A percentile compares a stretch with the other conserved stretches of the same genome.
Conservation (phyloP, 176 grass and related monocot genomes). For the Oryza rufipogon region DNA sequence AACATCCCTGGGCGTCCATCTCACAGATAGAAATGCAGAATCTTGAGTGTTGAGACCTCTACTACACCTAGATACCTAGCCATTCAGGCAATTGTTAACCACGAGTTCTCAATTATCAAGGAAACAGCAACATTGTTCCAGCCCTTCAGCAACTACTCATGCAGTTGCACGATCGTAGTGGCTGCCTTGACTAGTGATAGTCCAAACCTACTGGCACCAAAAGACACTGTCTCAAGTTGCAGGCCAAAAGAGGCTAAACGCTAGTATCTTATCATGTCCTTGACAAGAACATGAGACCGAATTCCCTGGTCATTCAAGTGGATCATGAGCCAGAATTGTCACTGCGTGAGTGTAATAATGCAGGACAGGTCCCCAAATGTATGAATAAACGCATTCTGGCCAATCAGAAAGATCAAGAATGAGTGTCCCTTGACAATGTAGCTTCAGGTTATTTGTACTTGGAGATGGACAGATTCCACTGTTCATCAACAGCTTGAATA, state of each 20-base stretch:
- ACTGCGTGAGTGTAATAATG: constrained; percentile 34
- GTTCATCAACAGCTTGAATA: background rate
- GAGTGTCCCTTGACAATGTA: constrained; percentile 26
- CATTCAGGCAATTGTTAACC: background rate
- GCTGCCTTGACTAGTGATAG: background rate
- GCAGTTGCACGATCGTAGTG: constrained; percentile 7
- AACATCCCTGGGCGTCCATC: background rate
- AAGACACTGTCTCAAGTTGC: constrained; percentile 8
- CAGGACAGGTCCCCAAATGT: constrained; percentile 11
- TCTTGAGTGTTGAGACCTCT: background rate
- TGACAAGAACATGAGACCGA: constrained; percentile 42
- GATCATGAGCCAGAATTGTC: constrained; percentile 20
- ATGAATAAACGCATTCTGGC: background rate
- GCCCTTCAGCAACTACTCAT: background rate
- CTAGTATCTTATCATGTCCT: constrained; percentile 19
- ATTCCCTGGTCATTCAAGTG: constrained; percentile 26
- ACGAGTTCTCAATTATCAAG: background rate
- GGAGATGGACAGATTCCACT: constrained; percentile 22
- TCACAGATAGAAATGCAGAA: constrained; percentile 13
- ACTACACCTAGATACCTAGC: background rate
- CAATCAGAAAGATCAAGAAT: background rate
- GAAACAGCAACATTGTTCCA: background rate
- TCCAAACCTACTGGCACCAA: constrained; percentile 20
- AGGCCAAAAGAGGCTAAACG: constrained; percentile 16
- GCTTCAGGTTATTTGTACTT: background rate